Base-by-base conservation (phyloP, 1,284 basidiomycete species). In the Apiotrichum domesticum region DNA sequence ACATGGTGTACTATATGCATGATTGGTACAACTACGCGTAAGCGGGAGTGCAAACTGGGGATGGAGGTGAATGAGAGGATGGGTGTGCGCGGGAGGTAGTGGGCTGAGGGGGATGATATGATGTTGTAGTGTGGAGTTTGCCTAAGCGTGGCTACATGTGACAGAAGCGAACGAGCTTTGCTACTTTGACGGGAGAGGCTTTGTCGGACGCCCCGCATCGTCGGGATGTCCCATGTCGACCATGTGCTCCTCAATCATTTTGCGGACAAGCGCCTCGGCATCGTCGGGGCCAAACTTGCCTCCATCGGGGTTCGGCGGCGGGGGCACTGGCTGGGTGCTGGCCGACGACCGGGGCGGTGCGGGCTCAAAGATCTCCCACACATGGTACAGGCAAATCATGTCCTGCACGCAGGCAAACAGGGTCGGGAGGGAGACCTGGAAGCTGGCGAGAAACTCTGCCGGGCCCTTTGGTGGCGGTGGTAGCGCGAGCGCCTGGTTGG, bases 391-490 rank as follows among this genome's bases (percentile, higher is more conserved):
- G 3, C 86, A 83, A 52, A 97, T 82, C 64, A 98, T 90, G 74
- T 96, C 89, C 72, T 97, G 93, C 0, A 88, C 84, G 59, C 95
- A 86, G 21, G 88, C 87, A n/a, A 89, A 84, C 29, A 98, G 78
- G 47, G 88, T 80, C 0, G 87, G 82, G 63, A 94, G 81, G 48
- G 87, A 90, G 42, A 97, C 85, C 72, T 94, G 89, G 37, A 98
- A 81, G 7, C 83, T 84, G 0, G 92, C 86, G 55, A 98, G 83
- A 70, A 95, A 97, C 3, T 84, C 83, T 45, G 74, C 66, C 2
- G 72, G 65, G 6, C 57, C 55, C 3, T 57, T 51, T 2, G 72
- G 72, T 2, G 70, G 67, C 3, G 70, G 63, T 3, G 63, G 61
- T 40, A 72, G 61, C 14, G 66, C 62, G 9, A 76, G 59, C 46